These are phyloP conservation scores for Vigna mungo DNA, from an alignment of 306 rosid genomes.

Conservation along the genomic window DNA sequence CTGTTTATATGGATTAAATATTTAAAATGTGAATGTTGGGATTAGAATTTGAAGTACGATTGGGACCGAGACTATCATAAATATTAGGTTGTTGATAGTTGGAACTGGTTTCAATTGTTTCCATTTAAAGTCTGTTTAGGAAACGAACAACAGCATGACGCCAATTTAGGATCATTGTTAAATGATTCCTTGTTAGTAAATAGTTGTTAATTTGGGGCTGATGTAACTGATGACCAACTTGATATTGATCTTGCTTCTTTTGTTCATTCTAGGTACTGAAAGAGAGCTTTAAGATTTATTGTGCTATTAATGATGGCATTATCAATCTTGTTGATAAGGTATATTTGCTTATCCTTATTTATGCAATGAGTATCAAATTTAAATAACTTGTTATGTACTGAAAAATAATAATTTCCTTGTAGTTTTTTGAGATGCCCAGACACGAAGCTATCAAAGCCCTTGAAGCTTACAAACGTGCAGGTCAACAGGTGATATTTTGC, in stretches of 20 bases:
- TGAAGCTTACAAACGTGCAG: conserved; percentile 94
- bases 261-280: conserved; percentile 84
- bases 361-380: not conserved
- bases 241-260: conserved; percentile 31
- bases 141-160: conserved; percentile 4
- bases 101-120: conserved; percentile 3
- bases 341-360: conserved; percentile 37
- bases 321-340: conserved; percentile 99
- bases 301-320: conserved; percentile 94
- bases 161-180: not conserved
- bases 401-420: conserved; percentile 41
- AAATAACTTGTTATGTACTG: conserved; percentile 25
- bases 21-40: conserved; percentile 12
- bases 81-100: conserved; percentile 8
- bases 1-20: conserved; percentile 10
- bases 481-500: conserved; percentile 79
- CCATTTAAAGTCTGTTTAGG: conserved; percentile 7
- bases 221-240: conserved; percentile 14
- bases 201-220: conserved; percentile 36
- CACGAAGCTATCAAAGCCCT: conserved; percentile 95
- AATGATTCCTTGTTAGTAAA: conserved; percentile 8
- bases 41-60: conserved; percentile 16
- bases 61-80: conserved; percentile 21
- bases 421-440: conserved; percentile 99
- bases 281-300: conserved; percentile 92